Conservation (phyloP, 148 eudicot genomes). For the Camellia granthamiana region DNA sequence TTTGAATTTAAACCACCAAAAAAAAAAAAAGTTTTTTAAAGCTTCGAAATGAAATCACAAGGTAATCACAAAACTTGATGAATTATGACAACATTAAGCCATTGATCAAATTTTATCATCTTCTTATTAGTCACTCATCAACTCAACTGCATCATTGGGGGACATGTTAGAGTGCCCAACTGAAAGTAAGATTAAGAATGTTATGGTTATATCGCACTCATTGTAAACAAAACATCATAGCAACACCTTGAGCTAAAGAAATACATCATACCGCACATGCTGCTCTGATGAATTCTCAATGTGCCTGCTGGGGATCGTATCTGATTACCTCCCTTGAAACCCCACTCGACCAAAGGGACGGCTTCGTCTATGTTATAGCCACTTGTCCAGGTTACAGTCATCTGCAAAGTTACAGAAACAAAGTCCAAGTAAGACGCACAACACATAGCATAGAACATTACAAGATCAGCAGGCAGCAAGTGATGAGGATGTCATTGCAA, state of each 20-base stretch:
- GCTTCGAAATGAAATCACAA: no score
- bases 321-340: constrained; percentile 23
- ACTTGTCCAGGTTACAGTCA: constrained; percentile 79
- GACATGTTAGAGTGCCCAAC: no score
- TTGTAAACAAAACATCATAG: neutral
- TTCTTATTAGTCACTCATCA: no score
- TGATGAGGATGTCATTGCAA: neutral
- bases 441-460: neutral
- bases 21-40: no score
- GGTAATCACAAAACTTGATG: no score
- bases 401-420: constrained; percentile 24
- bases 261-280: constrained; percentile 50
- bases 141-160: no score
- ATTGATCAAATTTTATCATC: no score
- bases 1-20: no score
- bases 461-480: neutral
- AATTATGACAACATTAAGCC: no score
- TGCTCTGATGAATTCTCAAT: constrained; percentile 49
- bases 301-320: constrained; percentile 59
- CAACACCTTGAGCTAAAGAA: neutral
- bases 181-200: neutral
- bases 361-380: constrained; percentile 65
- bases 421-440: no score
- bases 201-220: neutral
- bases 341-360: constrained; percentile 59